Evolutionary conservation across 768 basidiomycete species (phyloP), one percentile per base, ranked within the genome.

Genomic region (Serendipita indica): DNA sequence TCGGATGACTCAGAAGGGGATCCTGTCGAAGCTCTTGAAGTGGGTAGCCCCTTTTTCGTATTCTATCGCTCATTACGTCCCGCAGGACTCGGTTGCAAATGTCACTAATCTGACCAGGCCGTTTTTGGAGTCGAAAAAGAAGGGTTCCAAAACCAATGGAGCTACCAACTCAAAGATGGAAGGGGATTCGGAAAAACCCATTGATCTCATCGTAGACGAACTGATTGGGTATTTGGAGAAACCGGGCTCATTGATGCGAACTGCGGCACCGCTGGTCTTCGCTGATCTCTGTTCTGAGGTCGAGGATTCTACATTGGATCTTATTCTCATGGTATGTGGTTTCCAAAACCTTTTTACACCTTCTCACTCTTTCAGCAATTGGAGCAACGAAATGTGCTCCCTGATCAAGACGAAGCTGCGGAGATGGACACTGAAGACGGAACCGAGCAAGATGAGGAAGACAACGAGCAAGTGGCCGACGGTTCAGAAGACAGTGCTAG

Each of bases 191-290:
- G 73, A 77, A 1, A 78, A 79, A 49, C 82, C 91, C 0, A 80
- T 93, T 58, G 91, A 96, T 62, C 70, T 91, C 41, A 75, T 97
- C 37, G 82, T 93, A 33, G 92, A 97, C 67, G 77, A 78, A n/a
- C 80, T 97, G 54, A 88, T 99, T 49, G 89, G 89, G 3, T 84
- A 88, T 66, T 71, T 99, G 34, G 91, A 97, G 67, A 79, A 84
- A 60, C 82, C 84, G 2, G 86, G 83, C 3, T 79, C 82, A 37
- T 93, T 86, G 68, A 76, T 86, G 71, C 82, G 90, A 32, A 79
- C 81, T 2, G 73, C 90, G 25, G 86, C 85, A 3, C 91, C 84
- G 57, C 80, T 87, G 63, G 82, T 81, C 3, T 93, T 97, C 66
- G 77, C 80, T 13, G 73, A 86, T 54, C 71, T 94, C 25, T 82